phyloP scores from a whole-genome alignment of 495 filamentous ascomycete genomes.

The Neurospora sp. region DNA sequence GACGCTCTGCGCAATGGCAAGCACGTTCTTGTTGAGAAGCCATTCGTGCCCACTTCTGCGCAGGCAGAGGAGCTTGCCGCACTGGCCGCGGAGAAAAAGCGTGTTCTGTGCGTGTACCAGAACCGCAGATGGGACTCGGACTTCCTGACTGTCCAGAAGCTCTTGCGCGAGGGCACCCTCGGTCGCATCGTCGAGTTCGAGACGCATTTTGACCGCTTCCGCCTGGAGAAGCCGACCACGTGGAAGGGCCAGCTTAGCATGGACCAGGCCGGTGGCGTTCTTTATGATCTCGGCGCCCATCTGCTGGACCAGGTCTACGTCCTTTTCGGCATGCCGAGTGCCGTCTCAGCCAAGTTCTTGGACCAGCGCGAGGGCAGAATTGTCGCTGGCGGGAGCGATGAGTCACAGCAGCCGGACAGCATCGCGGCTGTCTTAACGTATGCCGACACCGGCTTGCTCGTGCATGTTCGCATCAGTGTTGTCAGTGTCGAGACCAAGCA shows the following conservation, averaged over 20 bases:
- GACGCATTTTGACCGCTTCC: slow-evolving; percentile 71
- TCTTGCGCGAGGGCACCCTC: slow-evolving; percentile 43
- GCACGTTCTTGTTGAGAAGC: slow-evolving; percentile 84
- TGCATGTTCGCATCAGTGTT: slow-evolving; percentile 59
- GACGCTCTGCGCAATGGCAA: slow-evolving; percentile 64
- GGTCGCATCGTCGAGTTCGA: slow-evolving; percentile 73
- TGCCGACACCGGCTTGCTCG: slow-evolving; percentile 43
- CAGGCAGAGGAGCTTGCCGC: slow-evolving; percentile 63
- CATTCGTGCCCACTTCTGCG: slow-evolving; percentile 61
- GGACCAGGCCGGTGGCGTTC: slow-evolving; percentile 53
- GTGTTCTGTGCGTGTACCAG: slow-evolving; percentile 71
- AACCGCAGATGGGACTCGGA: slow-evolving; percentile 83
- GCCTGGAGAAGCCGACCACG: slow-evolving; percentile 43
- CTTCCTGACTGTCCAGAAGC: slow-evolving; percentile 62
- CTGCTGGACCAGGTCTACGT: slow-evolving; percentile 71
- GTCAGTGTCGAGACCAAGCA: slow-evolving; percentile 62
- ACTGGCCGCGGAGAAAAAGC: slow-evolving; percentile 51
- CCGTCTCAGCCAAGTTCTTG: slow-evolving; percentile 57
- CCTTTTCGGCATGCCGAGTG: slow-evolving; percentile 65
- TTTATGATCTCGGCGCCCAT: slow-evolving; percentile 81
- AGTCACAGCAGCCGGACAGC: slow-evolving; percentile 54
- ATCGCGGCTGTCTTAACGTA: slow-evolving; percentile 64
- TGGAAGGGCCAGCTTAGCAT: slow-evolving; percentile 62
- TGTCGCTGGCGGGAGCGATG: slow-evolving; percentile 30
- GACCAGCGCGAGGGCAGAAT: slow-evolving; percentile 48